Base-by-base conservation (phyloP, 1,139 yeast genomes). In the Saccharomyces hybrid region DNA sequence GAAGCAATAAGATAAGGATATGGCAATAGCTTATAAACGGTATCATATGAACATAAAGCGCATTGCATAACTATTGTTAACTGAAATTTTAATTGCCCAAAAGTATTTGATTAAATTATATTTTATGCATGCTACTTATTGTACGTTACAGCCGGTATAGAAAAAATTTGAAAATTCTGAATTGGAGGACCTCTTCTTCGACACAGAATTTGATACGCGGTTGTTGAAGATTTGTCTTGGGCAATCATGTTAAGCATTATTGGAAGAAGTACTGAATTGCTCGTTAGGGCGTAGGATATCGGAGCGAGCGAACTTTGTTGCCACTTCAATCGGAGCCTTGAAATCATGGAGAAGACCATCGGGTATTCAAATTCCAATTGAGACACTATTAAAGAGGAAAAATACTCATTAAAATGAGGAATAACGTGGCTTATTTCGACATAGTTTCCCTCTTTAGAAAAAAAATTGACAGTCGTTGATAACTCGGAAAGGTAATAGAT, bases 341-440 rank as follows among this genome's bases (percentile, higher is more conserved):
- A 56, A 2, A 51, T 42, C 16, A 47, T 51, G 5, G 67, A 65
- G 46, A 67, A 67, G 1, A 65, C 63, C 41, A 67, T 47, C 11
- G 71, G 70, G 46, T 57, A 63, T 32, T 57, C 57, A 34, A 65
- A 64, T 50, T 67, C 71, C 26, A 67, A 52, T 48, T 65, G 69
- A 1, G 70, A 65, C 4, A 64, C 20, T 26, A 67, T 38, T 41
- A 67, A 53, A 2, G 69, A 66, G 4, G 59, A 48, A 28, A 66
- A 44, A 53, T 56, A 67, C 34, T 64, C 67, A 49, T 65, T 65
- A 47, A 61, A 51, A 16, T 61, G 67, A 7, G 53, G 42, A 5
- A 49, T 29, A 7, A 55, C 5, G 1, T 47, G 47, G 5, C 46
- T 41, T 11, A 49, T 7, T 14, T 23, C 14, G 11, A 48, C 23